Evolutionary conservation across 257 asterid species (phyloP), one percentile per base, ranked within the genome.

Genomic region (Osmanthus fragrans): DNA sequence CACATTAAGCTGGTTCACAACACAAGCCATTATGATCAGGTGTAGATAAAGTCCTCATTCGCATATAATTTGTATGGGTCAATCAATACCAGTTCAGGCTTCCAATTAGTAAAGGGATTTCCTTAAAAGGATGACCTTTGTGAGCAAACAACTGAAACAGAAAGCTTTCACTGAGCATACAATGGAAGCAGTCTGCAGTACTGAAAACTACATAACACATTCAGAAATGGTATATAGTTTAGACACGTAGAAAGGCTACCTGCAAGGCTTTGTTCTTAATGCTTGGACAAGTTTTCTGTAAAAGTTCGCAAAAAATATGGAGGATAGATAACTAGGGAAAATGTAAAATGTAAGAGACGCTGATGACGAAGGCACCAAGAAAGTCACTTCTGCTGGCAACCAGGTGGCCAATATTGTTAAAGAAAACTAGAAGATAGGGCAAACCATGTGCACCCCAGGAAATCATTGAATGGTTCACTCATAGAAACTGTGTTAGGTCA

Each of bases 1-100:
- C 51, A 75, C 33, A 23, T 39, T 80, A 76, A 69, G 75, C 27
- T 80, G 76, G 32, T 70, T n/a, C 51, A 75, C 27, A 60, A 60
- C 56, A 65, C 70, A 71, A 18, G 78, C 64, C 56, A 74, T 21
- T 65, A 54, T 6, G 64, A 63, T 66, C 76, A 85, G 72, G n/a
- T 9, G 56, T 70, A 60, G 67, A 23, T 25, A 9, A 60, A 21
- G 13, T 39, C 21, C 37, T 23, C 42, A 37, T 69, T 25, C 40
- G 36, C 36, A 76, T 68, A 15, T 51, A 51, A 15, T 51, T 70
- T 58, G 54, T 10, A 70, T 19, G 39, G 25, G 65, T 5, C 18
- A 37, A 77, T 51, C 42, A 56, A 54, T 32, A 49, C 75, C n/a
- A 27, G 72, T 51, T 69, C 65, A 67, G 51, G 40, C 33, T 71